Evolutionary conservation across 164 flowering plant genomes (phyloP).

Genomic region (Stephania japonica): DNA sequence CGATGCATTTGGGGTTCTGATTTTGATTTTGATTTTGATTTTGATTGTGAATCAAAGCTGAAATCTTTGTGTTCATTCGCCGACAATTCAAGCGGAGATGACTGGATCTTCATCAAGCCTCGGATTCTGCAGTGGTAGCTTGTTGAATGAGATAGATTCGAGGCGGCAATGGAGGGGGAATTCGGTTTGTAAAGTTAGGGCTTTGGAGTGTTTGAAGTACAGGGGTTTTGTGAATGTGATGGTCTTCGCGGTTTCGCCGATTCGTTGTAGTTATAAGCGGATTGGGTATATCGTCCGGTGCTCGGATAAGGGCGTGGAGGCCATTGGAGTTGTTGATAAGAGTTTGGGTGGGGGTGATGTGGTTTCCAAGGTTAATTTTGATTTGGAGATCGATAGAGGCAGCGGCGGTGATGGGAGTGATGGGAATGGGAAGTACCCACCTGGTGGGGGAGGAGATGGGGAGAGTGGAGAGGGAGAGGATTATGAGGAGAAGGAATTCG

Average conservation of each 20-base stretch:
- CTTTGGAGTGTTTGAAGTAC: not conserved
- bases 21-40: no score
- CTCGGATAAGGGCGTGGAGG: slow-evolving; percentile 4
- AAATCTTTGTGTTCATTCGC: slow-evolving; percentile 8
- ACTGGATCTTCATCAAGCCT: slow-evolving; percentile 10
- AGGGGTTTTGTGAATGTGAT: not conserved
- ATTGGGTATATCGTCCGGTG: not conserved
- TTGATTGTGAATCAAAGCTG: no score
- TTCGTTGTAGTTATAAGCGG: not conserved
- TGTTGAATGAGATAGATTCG: slow-evolving; percentile 7
- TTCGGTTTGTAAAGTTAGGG: slow-evolving; percentile 7
- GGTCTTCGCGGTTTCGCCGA: not conserved
- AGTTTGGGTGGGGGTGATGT: not conserved
- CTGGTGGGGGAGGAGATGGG: slow-evolving; percentile 32
- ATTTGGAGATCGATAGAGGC: slow-evolving; percentile 16
- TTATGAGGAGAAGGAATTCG: slow-evolving; percentile 59
- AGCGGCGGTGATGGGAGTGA: slow-evolving; percentile 27
- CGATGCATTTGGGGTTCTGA: no score
- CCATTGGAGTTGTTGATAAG: slow-evolving; percentile 5
- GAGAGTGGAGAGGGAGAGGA: slow-evolving; percentile 42
- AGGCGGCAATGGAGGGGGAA: not conserved
- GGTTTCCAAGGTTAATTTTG: not conserved
- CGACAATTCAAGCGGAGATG: slow-evolving; percentile 16
- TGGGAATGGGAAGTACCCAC: slow-evolving; percentile 35
- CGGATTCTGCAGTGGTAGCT: not conserved